These are phyloP conservation scores for Ascochyta clinopodiicola DNA, from an alignment of 2,329 filamentous ascomycete species.

Conservation along the genomic window DNA sequence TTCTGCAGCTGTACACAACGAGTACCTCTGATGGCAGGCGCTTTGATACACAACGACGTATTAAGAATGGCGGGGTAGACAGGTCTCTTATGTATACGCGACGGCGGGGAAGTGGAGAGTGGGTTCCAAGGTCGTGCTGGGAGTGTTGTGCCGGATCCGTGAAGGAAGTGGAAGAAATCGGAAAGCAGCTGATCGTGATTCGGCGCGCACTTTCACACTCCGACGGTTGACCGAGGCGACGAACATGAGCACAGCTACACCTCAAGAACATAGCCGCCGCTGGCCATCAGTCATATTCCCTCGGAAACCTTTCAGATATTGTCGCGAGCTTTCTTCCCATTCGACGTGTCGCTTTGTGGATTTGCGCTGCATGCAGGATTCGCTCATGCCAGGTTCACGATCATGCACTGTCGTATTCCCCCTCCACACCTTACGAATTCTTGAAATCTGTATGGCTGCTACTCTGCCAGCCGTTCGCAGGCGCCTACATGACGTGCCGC, in stretches of 20 bases:
- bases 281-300: neutral
- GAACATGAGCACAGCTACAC: slow-evolving; percentile 9
- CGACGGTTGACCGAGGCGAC: slow-evolving; percentile 12
- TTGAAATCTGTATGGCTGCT: slow-evolving; percentile 16
- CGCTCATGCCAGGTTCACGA: slow-evolving; percentile 25
- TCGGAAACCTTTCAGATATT: neutral
- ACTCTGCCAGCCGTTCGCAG: slow-evolving; percentile 14
- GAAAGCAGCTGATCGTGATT: slow-evolving; percentile 36
- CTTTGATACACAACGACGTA: slow-evolving; percentile 3
- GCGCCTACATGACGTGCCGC: slow-evolving; percentile 6
- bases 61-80: slow-evolving; percentile 19
- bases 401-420: slow-evolving; percentile 23
- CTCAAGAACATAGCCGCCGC: neutral
- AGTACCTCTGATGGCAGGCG: neutral
- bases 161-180: slow-evolving; percentile 36
- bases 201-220: slow-evolving; percentile 16
- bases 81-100: slow-evolving; percentile 18
- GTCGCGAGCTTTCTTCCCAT: slow-evolving; percentile 14
- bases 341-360: slow-evolving; percentile 16
- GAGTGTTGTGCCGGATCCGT: slow-evolving; percentile 24
- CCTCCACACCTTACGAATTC: slow-evolving; percentile 17
- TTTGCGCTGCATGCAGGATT: slow-evolving; percentile 35
- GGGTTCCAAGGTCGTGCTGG: slow-evolving; percentile 16
- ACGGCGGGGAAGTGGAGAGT: slow-evolving; percentile 22
- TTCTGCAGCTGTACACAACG: slow-evolving; percentile 6